phyloP scores from a whole-genome alignment of 2,329 filamentous ascomycete species.

The Colletotrichum scovillei region DNA sequence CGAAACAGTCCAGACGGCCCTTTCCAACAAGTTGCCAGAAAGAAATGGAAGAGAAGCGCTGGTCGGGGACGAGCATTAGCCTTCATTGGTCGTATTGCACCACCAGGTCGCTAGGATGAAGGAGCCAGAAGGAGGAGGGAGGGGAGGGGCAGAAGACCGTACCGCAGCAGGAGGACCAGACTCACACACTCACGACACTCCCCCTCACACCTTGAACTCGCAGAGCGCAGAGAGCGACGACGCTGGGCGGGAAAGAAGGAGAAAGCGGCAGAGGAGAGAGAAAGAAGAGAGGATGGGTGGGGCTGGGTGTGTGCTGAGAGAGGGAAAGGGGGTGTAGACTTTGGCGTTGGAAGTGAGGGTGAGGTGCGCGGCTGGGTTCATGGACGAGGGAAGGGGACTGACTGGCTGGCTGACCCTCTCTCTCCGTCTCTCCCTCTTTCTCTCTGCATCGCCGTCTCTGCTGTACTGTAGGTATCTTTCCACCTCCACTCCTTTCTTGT shows the following conservation, averaged over 20 bases:
- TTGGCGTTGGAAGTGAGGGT: neutral
- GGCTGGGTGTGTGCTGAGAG: conserved; percentile 17
- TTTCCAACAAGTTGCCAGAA: conserved; percentile 23
- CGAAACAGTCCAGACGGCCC: conserved; percentile 31
- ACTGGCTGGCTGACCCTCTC: no score
- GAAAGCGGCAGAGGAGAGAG: conserved; percentile 23
- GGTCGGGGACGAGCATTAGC: conserved; percentile 31
- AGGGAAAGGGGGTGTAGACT: conserved; percentile 7
- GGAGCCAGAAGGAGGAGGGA: conserved; percentile 28
- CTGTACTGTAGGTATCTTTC: neutral
- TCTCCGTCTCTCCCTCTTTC: neutral
- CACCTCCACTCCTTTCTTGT: neutral
- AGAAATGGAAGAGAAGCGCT: conserved; percentile 21
- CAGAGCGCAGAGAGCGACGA: neutral
- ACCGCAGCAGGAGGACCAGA: neutral
- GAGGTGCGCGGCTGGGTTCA: neutral
- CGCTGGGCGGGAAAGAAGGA: neutral
- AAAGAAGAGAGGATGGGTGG: conserved; percentile 16
- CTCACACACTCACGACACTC: neutral
- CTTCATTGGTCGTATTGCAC: conserved; percentile 28
- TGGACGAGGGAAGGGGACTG: neutral
- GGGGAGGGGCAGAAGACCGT: conserved; percentile 18
- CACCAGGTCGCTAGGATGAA: conserved; percentile 28
- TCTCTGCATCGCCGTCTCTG: neutral
- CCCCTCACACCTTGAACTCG: conserved; percentile 15